These are phyloP conservation scores for Pestalotiopsis sp. DNA, from an alignment of 2,329 filamentous ascomycete genomes.

Conservation along the genomic window DNA sequence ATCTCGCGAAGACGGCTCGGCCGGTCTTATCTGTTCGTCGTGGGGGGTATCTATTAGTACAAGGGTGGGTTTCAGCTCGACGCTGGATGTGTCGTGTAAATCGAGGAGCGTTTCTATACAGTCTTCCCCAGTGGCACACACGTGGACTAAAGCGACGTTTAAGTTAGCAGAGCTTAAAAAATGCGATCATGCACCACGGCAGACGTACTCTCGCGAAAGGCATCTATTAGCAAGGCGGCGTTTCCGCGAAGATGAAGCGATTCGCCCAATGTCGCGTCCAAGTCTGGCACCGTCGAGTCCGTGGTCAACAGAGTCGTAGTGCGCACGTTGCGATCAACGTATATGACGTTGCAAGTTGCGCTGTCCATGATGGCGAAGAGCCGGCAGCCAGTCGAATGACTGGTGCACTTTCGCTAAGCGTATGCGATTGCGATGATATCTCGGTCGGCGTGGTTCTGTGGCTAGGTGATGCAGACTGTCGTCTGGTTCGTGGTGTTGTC, in stretches of 20 bases:
- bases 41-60: constrained; percentile 60
- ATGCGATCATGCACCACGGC: not conserved
- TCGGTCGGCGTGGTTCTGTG: constrained; percentile 7
- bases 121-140: constrained; percentile 55
- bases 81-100: constrained; percentile 53
- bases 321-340: constrained; percentile 57
- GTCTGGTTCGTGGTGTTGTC: not conserved
- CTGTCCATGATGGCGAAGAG: constrained; percentile 58
- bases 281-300: constrained; percentile 27
- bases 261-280: constrained; percentile 37
- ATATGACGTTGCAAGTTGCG: constrained; percentile 61
- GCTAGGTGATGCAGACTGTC: constrained; percentile 3
- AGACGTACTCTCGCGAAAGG: constrained; percentile 56
- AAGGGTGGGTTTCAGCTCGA: constrained; percentile 58
- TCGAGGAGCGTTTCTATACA: constrained; percentile 57
- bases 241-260: constrained; percentile 44
- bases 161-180: constrained; percentile 17
- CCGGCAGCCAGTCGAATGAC: constrained; percentile 64
- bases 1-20: constrained; percentile 39
- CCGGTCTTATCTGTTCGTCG: constrained; percentile 46
- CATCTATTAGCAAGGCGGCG: constrained; percentile 51
- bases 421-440: constrained; percentile 15
- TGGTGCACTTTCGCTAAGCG: constrained; percentile 54
- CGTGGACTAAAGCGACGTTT: constrained; percentile 47
- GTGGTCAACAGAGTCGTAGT: constrained; percentile 45